Base-by-base conservation (phyloP, 1,284 basidiomycete species). In the Bjerkandera adusta region DNA sequence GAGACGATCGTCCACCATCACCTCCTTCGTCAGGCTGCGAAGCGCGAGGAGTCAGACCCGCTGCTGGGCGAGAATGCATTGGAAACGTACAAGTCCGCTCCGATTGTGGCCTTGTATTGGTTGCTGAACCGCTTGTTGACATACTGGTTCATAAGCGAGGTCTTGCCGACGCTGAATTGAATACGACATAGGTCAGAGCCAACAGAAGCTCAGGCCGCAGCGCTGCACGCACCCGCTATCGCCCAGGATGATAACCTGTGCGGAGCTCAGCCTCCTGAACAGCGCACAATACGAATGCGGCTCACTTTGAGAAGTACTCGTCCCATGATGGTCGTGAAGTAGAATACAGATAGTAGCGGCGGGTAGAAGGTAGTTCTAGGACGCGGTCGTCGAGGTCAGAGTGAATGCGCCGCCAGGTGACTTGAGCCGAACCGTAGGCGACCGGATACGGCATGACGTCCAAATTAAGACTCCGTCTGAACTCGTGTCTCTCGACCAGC, bases 71-170 rank as follows among this genome's bases (percentile, higher is more conserved):
- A 22, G 18, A 10, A 16, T 13, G n/a, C 27, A 43, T 44, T 24
- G 22, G 16, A 45, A 52, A 76, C 87, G 57, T 68, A 90, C 89
- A 92, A 92, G 74, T 92, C 89, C 52, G 86, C 85, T 57, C 91
- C 92, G 65, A 96, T 95, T 52, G 93, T 97, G 10, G 94, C 95
- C 76, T 99, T 99, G 82, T 99, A 99, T 70, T 98, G 96, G 69
- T 96, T 97, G 63, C 91, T 96, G 73, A 99, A 99, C 56, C 97
- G 89, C 73, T 98, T 99, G 85, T 99, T 99, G 61, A 99, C 97
- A 76, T 98, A 99, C 76, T 99, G 97, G 77, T 98, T 99, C 97
- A 99, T 99, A 61, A 99, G 83, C 34, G 96, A 99, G 40, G 96
- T 99, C 88, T 99, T 99, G 44, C 96, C 97, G 68, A 99, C 97